Base-by-base conservation (phyloP, 2,329 filamentous ascomycete genomes). In the Fusarium algeriense region DNA sequence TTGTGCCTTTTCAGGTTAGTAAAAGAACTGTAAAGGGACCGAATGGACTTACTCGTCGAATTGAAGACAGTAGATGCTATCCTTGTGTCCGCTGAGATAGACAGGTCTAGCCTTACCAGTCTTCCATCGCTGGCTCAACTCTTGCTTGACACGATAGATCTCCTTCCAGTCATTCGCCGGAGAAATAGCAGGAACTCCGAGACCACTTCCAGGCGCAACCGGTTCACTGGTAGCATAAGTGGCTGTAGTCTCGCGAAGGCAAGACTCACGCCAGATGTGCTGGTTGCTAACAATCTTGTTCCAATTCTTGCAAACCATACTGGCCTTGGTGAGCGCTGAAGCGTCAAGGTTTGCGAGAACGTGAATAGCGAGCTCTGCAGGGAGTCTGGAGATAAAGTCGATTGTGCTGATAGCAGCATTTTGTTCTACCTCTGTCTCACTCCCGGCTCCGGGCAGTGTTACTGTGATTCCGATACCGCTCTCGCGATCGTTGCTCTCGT, bases 21-120 rank as follows among this genome's bases (percentile, higher is more conserved):
- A 32, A 12, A 58, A 12, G 37, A 32, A 20, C 48, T 30, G 23
- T 6, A 17, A 44, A 9, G 20, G 52, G 19, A 40, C 10, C n/a
- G 15, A 28, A 20, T 32, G 34, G 26, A 85, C 91, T 75, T 87
- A 94, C 91, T 98, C 95, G 80, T 99, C 96, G 79, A 98, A 99
- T 79, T 99, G 96, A 61, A 97, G 89, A 81, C 96, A 99, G 83
- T 99, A 99, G 62, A 99, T 97, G 73, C 94, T 98, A 80, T 99
- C 96, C 30, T 91, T 91, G 80, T 99, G 96, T 4, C 96, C 96
- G 76, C 96, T 94, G 26, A 99, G 87, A 80, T 98, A 98, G 60
- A 97, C 90, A 1, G 94, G 91, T 48, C 90, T 91, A 12, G 94
- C 93, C 72, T 91, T 90, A 60, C 93, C 92, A 54, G 90, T 85